Base-by-base conservation (phyloP, 441 rosid genomes). In the Hura crepitans region DNA sequence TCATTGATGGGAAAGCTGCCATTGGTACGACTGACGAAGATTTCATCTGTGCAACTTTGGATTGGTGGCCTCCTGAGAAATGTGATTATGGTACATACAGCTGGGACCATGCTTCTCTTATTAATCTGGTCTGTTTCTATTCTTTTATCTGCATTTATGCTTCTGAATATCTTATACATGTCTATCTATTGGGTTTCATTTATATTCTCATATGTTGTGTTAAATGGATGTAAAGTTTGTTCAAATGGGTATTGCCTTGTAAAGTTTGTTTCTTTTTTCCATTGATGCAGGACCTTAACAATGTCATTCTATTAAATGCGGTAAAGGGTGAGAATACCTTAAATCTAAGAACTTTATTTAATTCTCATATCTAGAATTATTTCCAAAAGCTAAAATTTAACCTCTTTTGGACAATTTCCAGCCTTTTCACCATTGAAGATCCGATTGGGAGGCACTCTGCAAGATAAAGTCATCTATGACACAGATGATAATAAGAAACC, bases 1-100 rank as follows among this genome's bases (percentile, higher is more conserved):
- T 54, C 14, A 73, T 89, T 30, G 84, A 87, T 72, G 90, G 92
- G 63, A 80, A 72, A 70, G 49, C 73, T 68, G 80, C 85, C 84
- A 88, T 89, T 77, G 98, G 87, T 63, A 77, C 54, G 79, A 83
- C 79, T 55, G 99, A 92, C 59, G 91, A 92, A 53, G 93, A 95
- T 83, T 95, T 85, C 76, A 79, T 95, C 60, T 92, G 98, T 71
- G 98, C 97, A 43, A 95, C 98, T 62, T 73, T 92, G 76, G 99
- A 95, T 69, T 95, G 99, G 99, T 95, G 98, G 99, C 95, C 99
- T 61, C 97, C 98, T 63, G 88, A 92, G 85, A 95, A 95, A 87
- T 95, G 99, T 77, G 98, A 95, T 72, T 95, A 95, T 75, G 99
- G 92, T 27, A 88, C 89, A 62, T 95, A 98, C 76, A 81, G 85